Evolutionary conservation across 2,329 filamentous ascomycete genomes (phyloP).

Genomic region (Pseudogymnoascus sp.): DNA sequence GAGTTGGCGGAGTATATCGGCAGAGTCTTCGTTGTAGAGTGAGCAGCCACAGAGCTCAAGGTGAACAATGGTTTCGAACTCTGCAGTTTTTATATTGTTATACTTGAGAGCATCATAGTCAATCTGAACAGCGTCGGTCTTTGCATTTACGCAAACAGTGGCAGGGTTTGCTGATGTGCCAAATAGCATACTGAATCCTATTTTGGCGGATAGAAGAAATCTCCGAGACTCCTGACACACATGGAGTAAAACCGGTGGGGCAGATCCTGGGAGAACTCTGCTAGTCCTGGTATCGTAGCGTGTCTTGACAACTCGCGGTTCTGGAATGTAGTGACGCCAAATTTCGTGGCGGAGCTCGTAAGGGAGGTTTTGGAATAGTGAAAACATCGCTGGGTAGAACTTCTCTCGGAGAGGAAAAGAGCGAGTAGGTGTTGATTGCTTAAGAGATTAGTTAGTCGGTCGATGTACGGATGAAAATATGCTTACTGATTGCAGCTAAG

Average conservation of each 20-base stretch:
- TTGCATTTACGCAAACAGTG: background rate
- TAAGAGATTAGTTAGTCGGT: background rate
- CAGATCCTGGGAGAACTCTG: background rate
- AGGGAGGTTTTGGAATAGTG: background rate
- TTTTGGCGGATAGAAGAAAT: background rate
- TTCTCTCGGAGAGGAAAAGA: background rate
- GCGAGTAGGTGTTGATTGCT: background rate
- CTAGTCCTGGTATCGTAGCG: background rate
- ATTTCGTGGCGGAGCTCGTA: background rate
- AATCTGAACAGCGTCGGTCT: background rate
- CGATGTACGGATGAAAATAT: too few species aligned
- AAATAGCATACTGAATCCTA: background rate
- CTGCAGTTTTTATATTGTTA: background rate
- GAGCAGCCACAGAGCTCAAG: background rate
- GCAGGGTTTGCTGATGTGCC: background rate
- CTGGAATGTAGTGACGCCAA: background rate
- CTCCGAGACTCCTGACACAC: background rate
- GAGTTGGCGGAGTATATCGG: background rate
- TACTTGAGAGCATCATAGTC: background rate
- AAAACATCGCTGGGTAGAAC: background rate
- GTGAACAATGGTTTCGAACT: background rate
- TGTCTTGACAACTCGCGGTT: background rate
- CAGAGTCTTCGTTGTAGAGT: background rate
- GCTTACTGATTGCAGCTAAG: background rate
- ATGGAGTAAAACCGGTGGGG: background rate